Evolutionary conservation across 169 alveolate species (phyloP), one percentile per base, ranked within the genome.

Genomic region (Hammondia hammondi): DNA sequence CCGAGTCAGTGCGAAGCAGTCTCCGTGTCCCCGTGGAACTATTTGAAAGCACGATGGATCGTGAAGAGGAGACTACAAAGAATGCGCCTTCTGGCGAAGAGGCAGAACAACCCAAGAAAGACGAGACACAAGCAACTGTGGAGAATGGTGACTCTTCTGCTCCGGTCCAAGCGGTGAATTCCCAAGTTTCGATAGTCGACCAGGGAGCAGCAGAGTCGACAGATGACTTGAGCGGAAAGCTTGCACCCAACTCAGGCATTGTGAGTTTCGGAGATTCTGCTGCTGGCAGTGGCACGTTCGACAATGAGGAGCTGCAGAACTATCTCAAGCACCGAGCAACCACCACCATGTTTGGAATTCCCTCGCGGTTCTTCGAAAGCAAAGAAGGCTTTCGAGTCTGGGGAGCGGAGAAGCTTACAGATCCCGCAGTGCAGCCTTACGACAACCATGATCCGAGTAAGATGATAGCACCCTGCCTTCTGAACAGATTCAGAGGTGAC

Each of bases 371-470:
- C 71, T 92, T 92, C 82, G 90, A 92, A 29, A 85, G 93, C 48
- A 85, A 92, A 46, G 92, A 88, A 17, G 82, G 89, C 32, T 29
- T 92, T 21, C 95, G 92, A 21, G 71, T 88, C 17, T 92, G 93
- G 92, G 95, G 93, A 39, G 92, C 29, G 3, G 92, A 92, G 12
- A 71, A 85, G 6, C 29, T 92, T 29, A 52, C 71, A 10, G 95
- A 92, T 27, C 95, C 95, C 43, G 61, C 82, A 32, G 81, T 92
- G 77, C 95, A 92, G 92, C 95, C 95, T 9, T 82, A 82, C 90
- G 90, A 82, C 37, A 5, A 39, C 17, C 17, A 43, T 5, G 90
- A 82, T 52, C 90, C 67, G 70, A 82, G 90, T 82, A 43, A 82
- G 90, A 37, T 27, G 10, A 67, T 52, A 52, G 61, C 61, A 52